Evolutionary conservation across 1,284 basidiomycete genomes (phyloP).

Genomic region (Tylopilus orsonianus): DNA sequence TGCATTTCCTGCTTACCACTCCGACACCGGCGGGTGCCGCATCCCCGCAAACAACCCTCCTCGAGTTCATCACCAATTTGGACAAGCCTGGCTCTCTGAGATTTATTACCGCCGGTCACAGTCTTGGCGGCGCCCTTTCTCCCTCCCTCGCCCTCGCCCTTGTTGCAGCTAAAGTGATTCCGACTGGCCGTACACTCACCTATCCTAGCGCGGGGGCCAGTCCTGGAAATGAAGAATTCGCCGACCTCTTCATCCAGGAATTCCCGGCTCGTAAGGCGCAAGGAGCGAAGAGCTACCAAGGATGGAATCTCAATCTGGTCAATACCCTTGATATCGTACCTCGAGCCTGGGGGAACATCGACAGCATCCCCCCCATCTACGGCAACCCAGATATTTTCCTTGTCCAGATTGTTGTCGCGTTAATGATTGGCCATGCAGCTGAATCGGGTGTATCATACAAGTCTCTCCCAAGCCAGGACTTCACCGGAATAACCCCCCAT

Average conservation of each 20-base stretch:
- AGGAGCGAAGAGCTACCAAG: constrained; percentile 1
- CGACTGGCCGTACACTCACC: not conserved
- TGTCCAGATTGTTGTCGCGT: not conserved
- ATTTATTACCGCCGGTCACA: constrained; percentile 11
- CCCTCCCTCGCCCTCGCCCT: constrained; percentile 15
- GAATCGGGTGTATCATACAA: constrained; percentile 4
- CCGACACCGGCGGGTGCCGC: not conserved
- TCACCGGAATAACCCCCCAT: not conserved
- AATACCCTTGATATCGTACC: constrained; percentile 11
- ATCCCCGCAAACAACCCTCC: constrained; percentile 4
- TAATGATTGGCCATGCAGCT: not conserved
- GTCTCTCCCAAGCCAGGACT: constrained; percentile 9
- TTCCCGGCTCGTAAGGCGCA: constrained; percentile 2
- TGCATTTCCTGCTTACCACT: constrained; percentile 9
- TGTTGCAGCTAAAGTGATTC: not conserved
- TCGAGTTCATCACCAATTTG: constrained; percentile 7
- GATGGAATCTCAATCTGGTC: constrained; percentile 20
- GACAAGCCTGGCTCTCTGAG: not conserved
- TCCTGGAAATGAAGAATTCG: constrained; percentile 9
- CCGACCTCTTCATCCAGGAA: constrained; percentile 2
- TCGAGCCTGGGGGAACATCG: constrained; percentile 17
- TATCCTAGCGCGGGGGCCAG: constrained; percentile 12
- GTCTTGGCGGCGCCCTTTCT: constrained; percentile 13
- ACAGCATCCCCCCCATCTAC: constrained; percentile 12
- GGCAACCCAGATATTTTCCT: not conserved